These are phyloP conservation scores for Lepidium aucheri DNA, from an alignment of 345 rosid genomes.

Conservation along the genomic window DNA sequence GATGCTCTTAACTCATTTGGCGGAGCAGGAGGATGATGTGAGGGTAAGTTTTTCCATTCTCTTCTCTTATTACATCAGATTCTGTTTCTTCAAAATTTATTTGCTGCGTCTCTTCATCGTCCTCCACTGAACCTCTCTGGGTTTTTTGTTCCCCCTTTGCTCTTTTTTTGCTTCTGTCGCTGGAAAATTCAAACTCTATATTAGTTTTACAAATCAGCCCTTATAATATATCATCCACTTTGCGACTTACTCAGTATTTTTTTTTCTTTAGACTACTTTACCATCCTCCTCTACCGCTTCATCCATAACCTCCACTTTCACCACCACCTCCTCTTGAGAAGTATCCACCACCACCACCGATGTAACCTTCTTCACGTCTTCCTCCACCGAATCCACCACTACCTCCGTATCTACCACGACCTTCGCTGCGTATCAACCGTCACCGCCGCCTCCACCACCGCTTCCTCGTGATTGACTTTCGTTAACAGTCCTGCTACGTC, in stretches of 20 bases:
- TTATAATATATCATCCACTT: neutral
- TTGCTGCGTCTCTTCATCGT: conserved; percentile 14
- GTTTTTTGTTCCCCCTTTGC: neutral
- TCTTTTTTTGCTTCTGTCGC: neutral
- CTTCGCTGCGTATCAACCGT: too few relatives aligned
- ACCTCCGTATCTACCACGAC: too few relatives aligned
- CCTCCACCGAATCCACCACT: too few relatives aligned
- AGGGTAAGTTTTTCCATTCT: neutral
- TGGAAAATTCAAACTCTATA: neutral
- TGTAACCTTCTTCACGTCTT: conserved; percentile 15
- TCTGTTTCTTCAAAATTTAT: neutral
- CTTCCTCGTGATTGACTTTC: too few relatives aligned
- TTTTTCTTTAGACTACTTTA: neutral
- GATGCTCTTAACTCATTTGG: conserved; percentile 10
- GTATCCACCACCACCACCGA: neutral
- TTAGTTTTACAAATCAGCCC: neutral
- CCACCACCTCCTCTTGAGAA: too few relatives aligned
- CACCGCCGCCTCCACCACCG: too few relatives aligned
- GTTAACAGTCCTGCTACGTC: too few relatives aligned
- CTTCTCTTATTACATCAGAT: neutral
- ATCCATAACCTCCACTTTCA: conserved; percentile 10
- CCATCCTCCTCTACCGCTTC: conserved; percentile 22
- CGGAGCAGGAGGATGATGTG: conserved; percentile 29
- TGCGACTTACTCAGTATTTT: neutral
- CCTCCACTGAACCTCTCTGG: conserved; percentile 10